Percentiles rank a stretch among this genome's conserved stretches.
These are phyloP conservation scores for Plasmodium berghei DNA, from an alignment of 169 alveolate genomes.

Conservation along the genomic window DNA sequence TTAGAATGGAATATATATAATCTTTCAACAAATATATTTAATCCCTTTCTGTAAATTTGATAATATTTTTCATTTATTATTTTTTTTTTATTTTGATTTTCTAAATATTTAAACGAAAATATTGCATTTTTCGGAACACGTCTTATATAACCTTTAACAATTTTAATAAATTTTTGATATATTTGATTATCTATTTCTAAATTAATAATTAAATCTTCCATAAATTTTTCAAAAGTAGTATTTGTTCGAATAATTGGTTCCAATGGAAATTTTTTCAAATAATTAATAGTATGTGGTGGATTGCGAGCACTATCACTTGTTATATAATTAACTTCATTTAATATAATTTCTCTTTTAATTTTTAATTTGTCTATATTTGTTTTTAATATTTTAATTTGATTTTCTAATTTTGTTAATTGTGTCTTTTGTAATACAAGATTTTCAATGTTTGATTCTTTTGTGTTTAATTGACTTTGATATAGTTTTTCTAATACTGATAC, in stretches of 20 bases:
- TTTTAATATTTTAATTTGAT: neutral
- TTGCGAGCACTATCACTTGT: conserved; percentile 14
- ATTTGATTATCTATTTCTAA: conserved; percentile 30
- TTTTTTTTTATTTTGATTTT: conserved; percentile 1
- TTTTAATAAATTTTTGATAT: conserved; percentile 4
- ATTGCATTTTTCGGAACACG: conserved; percentile 8
- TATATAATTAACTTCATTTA: conserved; percentile 24
- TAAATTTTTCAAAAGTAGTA: conserved; percentile 5
- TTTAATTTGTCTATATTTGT: neutral
- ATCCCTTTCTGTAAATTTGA: neutral
- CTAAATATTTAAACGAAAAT: neutral
- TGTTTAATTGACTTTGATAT: neutral
- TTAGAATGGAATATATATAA: neutral
- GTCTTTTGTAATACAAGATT: too few species aligned
- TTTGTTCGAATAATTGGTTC: neutral
- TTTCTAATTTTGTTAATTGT: too few species aligned
- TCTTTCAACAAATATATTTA: neutral
- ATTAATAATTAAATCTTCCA: conserved; percentile 7
- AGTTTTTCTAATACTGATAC: conserved; percentile 10
- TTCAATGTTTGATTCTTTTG: neutral
- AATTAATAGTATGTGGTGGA: conserved; percentile 31
- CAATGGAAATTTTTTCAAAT: neutral
- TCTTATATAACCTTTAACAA: neutral
- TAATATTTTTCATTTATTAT: conserved; percentile 11
- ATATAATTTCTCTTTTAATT: conserved; percentile 15